Evolutionary conservation across 495 filamentous ascomycete species (phyloP).

Genomic region (Ascodesmis nigricans): DNA sequence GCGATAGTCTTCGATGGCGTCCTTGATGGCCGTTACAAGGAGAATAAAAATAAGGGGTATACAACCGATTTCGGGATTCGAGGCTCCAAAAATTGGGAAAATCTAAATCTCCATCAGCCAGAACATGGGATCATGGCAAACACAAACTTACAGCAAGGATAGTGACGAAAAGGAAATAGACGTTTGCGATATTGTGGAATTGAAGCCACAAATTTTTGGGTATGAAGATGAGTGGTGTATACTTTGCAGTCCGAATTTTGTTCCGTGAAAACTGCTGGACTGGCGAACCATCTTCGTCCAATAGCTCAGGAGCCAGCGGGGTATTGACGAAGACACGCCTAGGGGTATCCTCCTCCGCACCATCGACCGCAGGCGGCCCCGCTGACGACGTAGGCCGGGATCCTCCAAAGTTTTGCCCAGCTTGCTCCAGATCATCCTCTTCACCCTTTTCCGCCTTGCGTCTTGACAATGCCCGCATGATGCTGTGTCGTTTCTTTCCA

Average conservation of each 20-base stretch:
- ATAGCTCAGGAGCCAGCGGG: constrained; percentile 51
- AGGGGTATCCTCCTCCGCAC: constrained; percentile 24
- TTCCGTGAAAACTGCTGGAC: constrained; percentile 53
- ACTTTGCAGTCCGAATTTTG: constrained; percentile 95
- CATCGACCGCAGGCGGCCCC: constrained; percentile 19
- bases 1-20: constrained; percentile 94
- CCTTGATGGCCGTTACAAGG: constrained; percentile 76
- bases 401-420: constrained; percentile 13
- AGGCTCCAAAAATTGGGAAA: constrained; percentile 84
- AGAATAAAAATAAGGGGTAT: constrained; percentile 90
- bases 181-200: constrained; percentile 96
- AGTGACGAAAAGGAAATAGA: constrained; percentile 93
- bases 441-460: constrained; percentile 17
- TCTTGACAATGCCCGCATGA: constrained; percentile 31
- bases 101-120: constrained; percentile 35
- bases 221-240: constrained; percentile 87
- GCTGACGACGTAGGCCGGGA: too few species aligned
- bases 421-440: constrained; percentile 21
- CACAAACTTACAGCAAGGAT: constrained; percentile 59
- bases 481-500: constrained; percentile 57
- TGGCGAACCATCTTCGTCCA: constrained; percentile 66
- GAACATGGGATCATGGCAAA: constrained; percentile 2
- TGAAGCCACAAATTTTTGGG: constrained; percentile 94
- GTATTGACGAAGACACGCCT: constrained; percentile 65
- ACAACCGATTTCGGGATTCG: constrained; percentile 72